Base-by-base conservation (phyloP, 306 rosid genomes). In the Hippophae rhamnoides region DNA sequence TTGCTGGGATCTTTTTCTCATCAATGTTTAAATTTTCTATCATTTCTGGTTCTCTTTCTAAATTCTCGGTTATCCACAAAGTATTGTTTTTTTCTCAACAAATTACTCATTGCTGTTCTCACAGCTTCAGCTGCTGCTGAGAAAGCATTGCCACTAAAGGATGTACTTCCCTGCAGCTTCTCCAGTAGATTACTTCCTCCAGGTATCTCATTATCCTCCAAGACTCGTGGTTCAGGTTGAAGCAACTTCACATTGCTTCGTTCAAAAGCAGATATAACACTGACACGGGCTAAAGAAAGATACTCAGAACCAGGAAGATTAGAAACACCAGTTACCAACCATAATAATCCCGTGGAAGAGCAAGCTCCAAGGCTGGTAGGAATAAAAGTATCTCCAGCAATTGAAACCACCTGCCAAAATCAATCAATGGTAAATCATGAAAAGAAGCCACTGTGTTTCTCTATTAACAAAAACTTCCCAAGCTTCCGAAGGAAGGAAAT, bases 281-380 rank as follows among this genome's bases (percentile, higher is more conserved):
- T 77, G 38, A 92, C 84, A 18, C 90, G 82, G 63, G 86, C 81
- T 75, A 83, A 57, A 18, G 86, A 70, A 6, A 84, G 84, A 50
- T 57, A 23, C 18, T 68, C 67, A 48, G 57, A 62, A 68, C 76
- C 86, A 57, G 64, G 87, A 64, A 85, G 67, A 69, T 67, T 73
- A 57, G 96, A 88, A 64, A 83, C 85, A 73, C 96, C 99, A 0
- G 85, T 80, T 54, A 92, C 79, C 85, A 88, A 81, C 99, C 99
- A 92, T 75, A 92, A 72, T 25, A 73, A 57, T 62, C 89, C 78
- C 0, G 81, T 53, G 48, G 82, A 57, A 13, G 64, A 56, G 77
- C 76, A 60, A 60, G 56, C 68, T 10, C 76, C 79, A 65, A 88
- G 47, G 81, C 90, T 74, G 38, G 99, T 92, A 8, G 99, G 96